Evolutionary conservation across 768 basidiomycete species (phyloP).

Genomic region (Filobasidium floriforme): DNA sequence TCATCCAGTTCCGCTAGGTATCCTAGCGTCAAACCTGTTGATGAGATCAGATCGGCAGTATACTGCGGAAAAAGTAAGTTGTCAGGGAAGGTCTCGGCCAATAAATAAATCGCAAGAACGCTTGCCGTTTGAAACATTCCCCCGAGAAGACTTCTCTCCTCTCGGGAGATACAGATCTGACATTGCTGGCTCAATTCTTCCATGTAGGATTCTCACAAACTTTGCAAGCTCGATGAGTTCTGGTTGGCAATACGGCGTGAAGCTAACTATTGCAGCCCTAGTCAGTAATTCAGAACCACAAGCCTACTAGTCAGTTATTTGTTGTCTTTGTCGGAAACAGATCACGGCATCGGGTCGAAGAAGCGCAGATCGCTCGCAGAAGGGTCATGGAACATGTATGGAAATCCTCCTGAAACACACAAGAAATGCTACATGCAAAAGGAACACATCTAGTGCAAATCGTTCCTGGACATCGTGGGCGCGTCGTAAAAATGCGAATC

Average conservation of each 20-base stretch:
- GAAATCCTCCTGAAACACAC: too few species aligned
- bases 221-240: too few species aligned
- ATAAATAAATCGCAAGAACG: not conserved
- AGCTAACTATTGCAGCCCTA: too few species aligned
- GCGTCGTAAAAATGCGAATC: not conserved
- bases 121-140: not conserved
- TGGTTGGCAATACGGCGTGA: too few species aligned
- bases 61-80: not conserved
- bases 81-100: not conserved
- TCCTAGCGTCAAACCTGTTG: not conserved
- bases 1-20: not conserved
- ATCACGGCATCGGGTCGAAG: not conserved
- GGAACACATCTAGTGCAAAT: not conserved
- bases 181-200: not conserved
- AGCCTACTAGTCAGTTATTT: too few species aligned
- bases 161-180: not conserved
- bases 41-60: not conserved
- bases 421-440: slow-evolving; percentile 1
- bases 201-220: too few species aligned
- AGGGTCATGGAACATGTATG: too few species aligned
- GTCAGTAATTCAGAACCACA: too few species aligned
- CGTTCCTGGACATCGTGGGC: not conserved
- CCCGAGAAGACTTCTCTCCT: too few species aligned
- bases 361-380: too few species aligned
- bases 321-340: not conserved